Evolutionary conservation across 495 filamentous ascomycete species (phyloP), one percentile per base, ranked within the genome.

Genomic region (Trichoderma erinaceum): DNA sequence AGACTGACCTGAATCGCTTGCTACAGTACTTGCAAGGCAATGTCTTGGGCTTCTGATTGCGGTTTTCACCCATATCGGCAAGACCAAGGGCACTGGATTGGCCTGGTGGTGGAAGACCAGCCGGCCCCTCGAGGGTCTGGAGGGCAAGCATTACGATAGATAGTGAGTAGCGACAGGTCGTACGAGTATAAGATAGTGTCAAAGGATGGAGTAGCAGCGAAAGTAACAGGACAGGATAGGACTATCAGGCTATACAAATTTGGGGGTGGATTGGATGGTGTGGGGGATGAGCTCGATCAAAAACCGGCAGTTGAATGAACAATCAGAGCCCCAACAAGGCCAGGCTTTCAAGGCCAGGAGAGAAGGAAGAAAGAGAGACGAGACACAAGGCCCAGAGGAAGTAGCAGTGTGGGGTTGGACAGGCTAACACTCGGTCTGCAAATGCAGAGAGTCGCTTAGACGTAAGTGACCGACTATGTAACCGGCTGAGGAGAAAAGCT

Each of bases 21-120:
- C 80, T 78, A 74, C 83, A 85, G 67, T 82, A 85, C 73, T 81
- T 80, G 77, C 83, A 85, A 68, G 80, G 82, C 71, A 85, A 74
- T 56, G 79, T 80, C 75, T 84, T 84, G 68, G 82, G 81, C 68
- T 84, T 84, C 75, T 83, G 82, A 67, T 79, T 79, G 71, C 80
- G 81, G 68, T 73, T 70, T 71, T 84, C 81, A 70, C 78, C 78
- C 64, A 76, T 77, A 71, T 82, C 79, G 56, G 77, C 74, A 68
- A 75, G 71, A 0, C 58, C 41, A 21, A 48, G 67, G 38, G 67
- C 35, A 1, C 4, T 52, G 8, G 25, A 15, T 12, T 41, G 41
- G 41, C 25, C 41, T 43, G 35, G 56, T 13, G 67, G 58, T 16
- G 67, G 58, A 21, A 21, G 67, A 29, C 38, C 50, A 25, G 58